phyloP scores from a whole-genome alignment of 2,329 filamentous ascomycete genomes.

The Colletotrichum sp. region DNA sequence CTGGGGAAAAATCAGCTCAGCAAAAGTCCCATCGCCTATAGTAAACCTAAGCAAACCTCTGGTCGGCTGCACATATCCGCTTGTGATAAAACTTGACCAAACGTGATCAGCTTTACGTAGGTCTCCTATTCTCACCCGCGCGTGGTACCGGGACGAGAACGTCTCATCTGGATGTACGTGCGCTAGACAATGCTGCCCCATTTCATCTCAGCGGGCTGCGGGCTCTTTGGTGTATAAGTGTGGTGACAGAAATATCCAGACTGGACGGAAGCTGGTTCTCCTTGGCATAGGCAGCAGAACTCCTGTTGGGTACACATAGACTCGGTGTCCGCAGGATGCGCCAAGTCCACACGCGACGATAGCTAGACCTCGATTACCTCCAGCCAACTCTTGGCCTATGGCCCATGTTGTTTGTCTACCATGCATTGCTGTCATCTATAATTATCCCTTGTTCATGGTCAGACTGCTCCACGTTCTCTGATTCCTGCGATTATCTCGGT shows the following conservation, averaged over 20 bases:
- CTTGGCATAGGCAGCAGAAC: accelerated
- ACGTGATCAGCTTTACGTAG: too few relatives aligned
- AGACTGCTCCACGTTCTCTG: accelerated
- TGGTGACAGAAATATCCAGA: accelerated
- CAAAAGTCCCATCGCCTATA: not conserved
- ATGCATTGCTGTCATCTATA: not conserved
- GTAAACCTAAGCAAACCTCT: accelerated
- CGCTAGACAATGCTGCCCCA: too few relatives aligned
- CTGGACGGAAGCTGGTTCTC: accelerated
- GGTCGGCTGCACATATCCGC: too few relatives aligned
- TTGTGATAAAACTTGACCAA: too few relatives aligned
- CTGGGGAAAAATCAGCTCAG: not conserved
- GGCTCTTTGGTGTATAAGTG: accelerated
- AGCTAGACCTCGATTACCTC: not conserved
- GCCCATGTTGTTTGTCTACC: accelerated
- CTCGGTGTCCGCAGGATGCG: not conserved
- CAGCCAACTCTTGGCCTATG: not conserved
- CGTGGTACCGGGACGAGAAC: too few relatives aligned
- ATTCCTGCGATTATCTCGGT: not conserved
- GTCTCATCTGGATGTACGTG: too few relatives aligned
- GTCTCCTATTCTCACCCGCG: too few relatives aligned
- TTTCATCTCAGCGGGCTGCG: too few relatives aligned
- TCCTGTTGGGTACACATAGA: not conserved
- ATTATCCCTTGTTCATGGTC: accelerated
- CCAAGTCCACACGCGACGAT: not conserved